These are phyloP conservation scores for Moringa oleifera DNA, from an alignment of 345 rosid species.

Conservation along the genomic window DNA sequence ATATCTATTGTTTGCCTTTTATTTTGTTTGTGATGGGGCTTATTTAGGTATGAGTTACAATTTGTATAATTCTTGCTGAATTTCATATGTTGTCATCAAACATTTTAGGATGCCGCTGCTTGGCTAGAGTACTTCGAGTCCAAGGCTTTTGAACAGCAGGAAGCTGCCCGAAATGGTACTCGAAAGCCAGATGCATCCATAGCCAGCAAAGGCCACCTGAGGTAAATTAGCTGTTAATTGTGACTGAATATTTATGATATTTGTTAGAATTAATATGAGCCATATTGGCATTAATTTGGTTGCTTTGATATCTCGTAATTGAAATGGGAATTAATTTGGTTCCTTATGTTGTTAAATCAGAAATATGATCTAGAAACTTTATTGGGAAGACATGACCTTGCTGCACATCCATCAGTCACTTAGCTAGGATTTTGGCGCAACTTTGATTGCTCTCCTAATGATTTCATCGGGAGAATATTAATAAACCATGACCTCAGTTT, in stretches of 20 bases:
- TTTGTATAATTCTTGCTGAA: background rate
- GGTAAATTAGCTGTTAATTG: slow-evolving; percentile 38
- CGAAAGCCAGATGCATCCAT: slow-evolving; percentile 97
- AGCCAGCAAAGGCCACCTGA: slow-evolving; percentile 98
- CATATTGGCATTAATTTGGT: background rate
- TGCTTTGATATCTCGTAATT: slow-evolving; percentile 4
- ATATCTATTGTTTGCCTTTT: no score
- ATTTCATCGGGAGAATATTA: background rate
- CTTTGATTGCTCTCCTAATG: background rate
- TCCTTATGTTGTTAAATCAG: background rate
- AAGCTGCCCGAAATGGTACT: slow-evolving; percentile 96
- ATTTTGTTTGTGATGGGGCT: background rate
- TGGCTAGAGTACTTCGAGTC: slow-evolving; percentile 99
- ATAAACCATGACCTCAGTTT: no score
- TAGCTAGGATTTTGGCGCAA: background rate
- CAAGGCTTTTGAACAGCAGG: slow-evolving; percentile 97
- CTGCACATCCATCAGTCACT: background rate
- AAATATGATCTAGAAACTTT: background rate
- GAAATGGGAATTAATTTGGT: background rate
- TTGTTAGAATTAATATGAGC: background rate
- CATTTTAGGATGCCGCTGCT: slow-evolving; percentile 95
- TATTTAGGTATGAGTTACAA: background rate
- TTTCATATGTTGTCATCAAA: slow-evolving; percentile 16
- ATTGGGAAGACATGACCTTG: background rate
- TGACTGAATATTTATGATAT: background rate